Conservation (phyloP, 352 stramenopile species). For the Pythium rishiriense region DNA sequence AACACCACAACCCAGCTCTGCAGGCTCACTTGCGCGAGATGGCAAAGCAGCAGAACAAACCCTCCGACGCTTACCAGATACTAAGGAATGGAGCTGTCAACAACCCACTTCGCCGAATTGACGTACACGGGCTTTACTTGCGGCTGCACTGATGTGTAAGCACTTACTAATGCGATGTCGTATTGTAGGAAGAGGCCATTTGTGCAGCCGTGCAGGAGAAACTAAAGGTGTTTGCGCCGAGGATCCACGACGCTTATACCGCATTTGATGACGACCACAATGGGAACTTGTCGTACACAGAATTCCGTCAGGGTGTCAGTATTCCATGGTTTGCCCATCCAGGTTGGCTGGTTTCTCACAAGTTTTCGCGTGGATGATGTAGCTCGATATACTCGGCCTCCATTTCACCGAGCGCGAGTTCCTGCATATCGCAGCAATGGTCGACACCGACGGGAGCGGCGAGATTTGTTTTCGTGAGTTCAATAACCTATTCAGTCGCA, state of each 20-base stretch:
- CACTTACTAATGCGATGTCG: neutral
- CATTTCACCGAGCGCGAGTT: constrained; percentile 56
- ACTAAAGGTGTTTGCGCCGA: constrained; percentile 37
- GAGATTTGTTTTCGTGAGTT: constrained; percentile 70
- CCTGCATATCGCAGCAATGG: constrained; percentile 34
- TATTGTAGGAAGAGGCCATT: constrained; percentile 36
- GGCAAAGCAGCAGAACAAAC: constrained; percentile 6
- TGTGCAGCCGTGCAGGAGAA: constrained; percentile 41
- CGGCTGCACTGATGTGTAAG: too few relatives aligned
- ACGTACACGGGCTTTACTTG: too few relatives aligned
- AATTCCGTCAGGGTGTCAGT: constrained; percentile 48
- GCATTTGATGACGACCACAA: constrained; percentile 57
- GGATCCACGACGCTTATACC: constrained; percentile 52
- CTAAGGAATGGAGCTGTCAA: constrained; percentile 31
- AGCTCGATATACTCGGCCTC: constrained; percentile 52
- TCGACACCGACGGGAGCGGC: constrained; percentile 47
- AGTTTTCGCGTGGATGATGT: neutral
- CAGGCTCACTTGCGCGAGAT: constrained; percentile 15
- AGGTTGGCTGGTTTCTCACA: too few relatives aligned
- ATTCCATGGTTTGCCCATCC: too few relatives aligned
- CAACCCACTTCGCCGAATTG: constrained; percentile 15
- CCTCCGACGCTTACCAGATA: constrained; percentile 37
- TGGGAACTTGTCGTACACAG: constrained; percentile 50
- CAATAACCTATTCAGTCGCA: constrained; percentile 35
- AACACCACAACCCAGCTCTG: constrained; percentile 26